Conservation (phyloP, 2,329 filamentous ascomycete genomes). For the Stagonosporopsis tanaceti region DNA sequence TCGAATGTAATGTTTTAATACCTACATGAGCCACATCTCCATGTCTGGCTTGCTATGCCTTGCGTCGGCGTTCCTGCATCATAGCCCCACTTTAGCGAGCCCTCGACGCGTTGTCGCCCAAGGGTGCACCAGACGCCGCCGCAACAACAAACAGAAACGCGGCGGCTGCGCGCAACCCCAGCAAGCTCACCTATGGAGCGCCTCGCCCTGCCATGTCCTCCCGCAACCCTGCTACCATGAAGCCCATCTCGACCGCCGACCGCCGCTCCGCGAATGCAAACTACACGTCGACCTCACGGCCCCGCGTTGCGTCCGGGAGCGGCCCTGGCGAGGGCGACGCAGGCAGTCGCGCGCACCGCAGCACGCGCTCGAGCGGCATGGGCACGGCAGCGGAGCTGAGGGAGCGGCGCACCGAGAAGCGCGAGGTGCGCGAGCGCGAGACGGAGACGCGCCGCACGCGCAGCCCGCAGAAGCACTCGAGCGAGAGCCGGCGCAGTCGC, state of each 20-base stretch:
- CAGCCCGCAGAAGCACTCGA: conserved; percentile 46
- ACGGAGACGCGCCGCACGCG: conserved; percentile 45
- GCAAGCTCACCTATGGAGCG: conserved; percentile 36
- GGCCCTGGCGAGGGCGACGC: conserved; percentile 42
- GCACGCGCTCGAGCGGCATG: conserved; percentile 38
- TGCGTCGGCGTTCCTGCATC: conserved; percentile 13
- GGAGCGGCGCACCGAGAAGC: conserved; percentile 47
- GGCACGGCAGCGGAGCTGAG: conserved; percentile 25
- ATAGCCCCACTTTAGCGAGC: conserved; percentile 16
- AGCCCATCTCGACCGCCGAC: conserved; percentile 42
- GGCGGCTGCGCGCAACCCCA: conserved; percentile 3
- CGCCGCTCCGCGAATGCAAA: conserved; percentile 43
- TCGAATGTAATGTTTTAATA: not conserved
- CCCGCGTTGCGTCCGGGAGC: conserved; percentile 45
- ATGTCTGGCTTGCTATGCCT: not conserved
- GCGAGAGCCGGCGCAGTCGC: conserved; percentile 34
- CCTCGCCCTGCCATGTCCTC: conserved; percentile 42
- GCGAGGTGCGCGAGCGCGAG: conserved; percentile 48
- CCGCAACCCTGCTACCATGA: conserved; percentile 42
- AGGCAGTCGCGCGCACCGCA: conserved; percentile 36
- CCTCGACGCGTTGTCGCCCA: conserved; percentile 16
- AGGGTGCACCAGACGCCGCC: conserved; percentile 14
- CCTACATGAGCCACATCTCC: not conserved
- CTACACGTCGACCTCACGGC: conserved; percentile 44
- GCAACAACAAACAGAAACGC: conserved; percentile 32